Percentiles rank a stretch among this genome's conserved stretches.
Evolutionary conservation across 2,329 filamentous ascomycete species (phyloP).

Genomic region (Colletotrichum orbiculare): DNA sequence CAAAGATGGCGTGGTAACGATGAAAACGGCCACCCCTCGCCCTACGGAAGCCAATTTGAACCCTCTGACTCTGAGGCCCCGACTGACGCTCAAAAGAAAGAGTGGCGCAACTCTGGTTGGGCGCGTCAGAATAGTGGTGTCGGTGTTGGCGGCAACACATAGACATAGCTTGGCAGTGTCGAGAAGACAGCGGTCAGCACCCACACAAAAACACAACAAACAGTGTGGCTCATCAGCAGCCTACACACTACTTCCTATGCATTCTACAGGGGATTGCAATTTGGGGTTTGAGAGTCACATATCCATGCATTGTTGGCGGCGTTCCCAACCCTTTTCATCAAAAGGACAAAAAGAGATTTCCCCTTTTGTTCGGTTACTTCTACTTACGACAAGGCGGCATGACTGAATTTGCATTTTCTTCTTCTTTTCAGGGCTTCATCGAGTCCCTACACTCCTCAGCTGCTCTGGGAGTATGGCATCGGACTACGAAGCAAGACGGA

Average conservation of each 20-base stretch:
- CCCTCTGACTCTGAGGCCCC: slow-evolving; percentile 54
- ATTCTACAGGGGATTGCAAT: slow-evolving; percentile 31
- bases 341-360: slow-evolving; percentile 32
- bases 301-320: slow-evolving; percentile 51
- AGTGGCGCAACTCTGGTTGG: slow-evolving; percentile 70
- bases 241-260: slow-evolving; percentile 29
- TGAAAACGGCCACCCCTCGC: slow-evolving; percentile 54
- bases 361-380: slow-evolving; percentile 37
- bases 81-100: slow-evolving; percentile 58
- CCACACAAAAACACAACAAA: slow-evolving; percentile 10
- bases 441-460: slow-evolving; percentile 36
- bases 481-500: slow-evolving; percentile 6
- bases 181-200: slow-evolving; percentile 3
- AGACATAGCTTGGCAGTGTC: slow-evolving; percentile 35
- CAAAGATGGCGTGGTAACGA: slow-evolving; percentile 61
- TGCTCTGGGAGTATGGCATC: slow-evolving; percentile 35
- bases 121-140: slow-evolving; percentile 61
- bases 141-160: slow-evolving; percentile 60
- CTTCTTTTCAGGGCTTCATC: slow-evolving; percentile 31
- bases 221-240: slow-evolving; percentile 1
- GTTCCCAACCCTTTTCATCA: slow-evolving; percentile 41
- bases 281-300: slow-evolving; percentile 36
- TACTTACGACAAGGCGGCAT: slow-evolving; percentile 35
- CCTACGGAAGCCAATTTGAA: slow-evolving; percentile 57
- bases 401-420: slow-evolving; percentile 36